Evolutionary conservation across 345 rosid genomes (phyloP).

Genomic region (Ceriops decandra): DNA sequence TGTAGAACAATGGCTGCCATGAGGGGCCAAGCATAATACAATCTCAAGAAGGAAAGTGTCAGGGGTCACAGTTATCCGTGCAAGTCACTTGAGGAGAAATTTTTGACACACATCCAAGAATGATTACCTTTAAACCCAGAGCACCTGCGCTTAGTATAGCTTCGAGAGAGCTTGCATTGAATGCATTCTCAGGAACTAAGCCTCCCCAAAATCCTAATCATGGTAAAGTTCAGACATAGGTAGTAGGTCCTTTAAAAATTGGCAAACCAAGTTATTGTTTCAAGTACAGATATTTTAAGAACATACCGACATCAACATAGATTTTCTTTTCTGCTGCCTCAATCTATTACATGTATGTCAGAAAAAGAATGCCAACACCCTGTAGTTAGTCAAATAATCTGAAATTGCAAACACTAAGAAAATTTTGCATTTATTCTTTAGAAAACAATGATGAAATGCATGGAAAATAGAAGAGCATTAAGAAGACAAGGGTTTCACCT

Average conservation of each 20-base stretch:
- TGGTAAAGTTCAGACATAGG: not conserved
- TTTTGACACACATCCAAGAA: conserved; percentile 5
- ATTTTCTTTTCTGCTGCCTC: conserved; percentile 74
- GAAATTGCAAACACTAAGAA: not conserved
- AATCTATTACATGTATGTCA: conserved; percentile 36
- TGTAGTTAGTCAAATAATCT: conserved; percentile 9
- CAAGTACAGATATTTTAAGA: conserved; percentile 1
- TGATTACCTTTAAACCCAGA: conserved; percentile 84
- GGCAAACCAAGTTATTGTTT: conserved; percentile 17
- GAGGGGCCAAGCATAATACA: not conserved
- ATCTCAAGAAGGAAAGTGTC: not conserved
- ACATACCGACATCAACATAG: conserved; percentile 81
- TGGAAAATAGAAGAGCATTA: not conserved
- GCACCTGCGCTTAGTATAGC: conserved; percentile 80
- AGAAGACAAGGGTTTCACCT: not conserved
- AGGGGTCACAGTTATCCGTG: not conserved
- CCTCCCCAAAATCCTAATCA: conserved; percentile 97
- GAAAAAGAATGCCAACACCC: conserved; percentile 11
- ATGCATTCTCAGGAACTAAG: conserved; percentile 90
- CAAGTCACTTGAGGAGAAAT: not conserved
- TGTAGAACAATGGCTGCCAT: too few relatives aligned
- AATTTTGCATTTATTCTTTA: too few relatives aligned
- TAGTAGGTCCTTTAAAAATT: conserved; percentile 9
- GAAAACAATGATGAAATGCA: not conserved
- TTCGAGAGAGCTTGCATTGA: conserved; percentile 54